Evolutionary conservation across 108 stramenopile genomes (phyloP).

Genomic region (Cyclostephanos invisitatus): DNA sequence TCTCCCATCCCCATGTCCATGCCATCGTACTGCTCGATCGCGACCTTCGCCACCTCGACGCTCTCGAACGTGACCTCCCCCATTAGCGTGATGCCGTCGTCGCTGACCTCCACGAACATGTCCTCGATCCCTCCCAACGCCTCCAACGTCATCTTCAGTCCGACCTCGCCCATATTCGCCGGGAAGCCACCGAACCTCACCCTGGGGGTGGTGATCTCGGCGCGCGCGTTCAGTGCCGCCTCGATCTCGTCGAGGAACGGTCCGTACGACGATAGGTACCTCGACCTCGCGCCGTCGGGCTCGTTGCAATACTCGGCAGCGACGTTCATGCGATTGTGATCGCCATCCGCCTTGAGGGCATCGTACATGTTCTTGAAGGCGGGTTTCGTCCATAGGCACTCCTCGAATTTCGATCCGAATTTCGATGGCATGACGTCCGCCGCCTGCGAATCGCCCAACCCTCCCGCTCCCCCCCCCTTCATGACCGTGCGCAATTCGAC

Average conservation of each 20-base stretch:
- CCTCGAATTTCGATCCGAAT: slow-evolving; percentile 82
- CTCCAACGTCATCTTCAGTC: slow-evolving; percentile 83
- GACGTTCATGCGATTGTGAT: slow-evolving; percentile 86
- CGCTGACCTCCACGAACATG: slow-evolving; percentile 64
- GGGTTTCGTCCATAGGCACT: slow-evolving; percentile 82
- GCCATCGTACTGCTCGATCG: slow-evolving; percentile 85
- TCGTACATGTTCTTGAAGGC: slow-evolving; percentile 74
- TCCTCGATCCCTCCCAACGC: slow-evolving; percentile 72
- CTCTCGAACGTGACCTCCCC: slow-evolving; percentile 84
- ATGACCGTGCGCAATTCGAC: slow-evolving; percentile 76
- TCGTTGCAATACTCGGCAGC: slow-evolving; percentile 75
- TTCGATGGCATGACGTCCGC: slow-evolving; percentile 38
- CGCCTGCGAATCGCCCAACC: slow-evolving; percentile 17
- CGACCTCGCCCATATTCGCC: slow-evolving; percentile 83
- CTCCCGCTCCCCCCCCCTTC: slow-evolving; percentile 38
- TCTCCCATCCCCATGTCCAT: slow-evolving; percentile 92
- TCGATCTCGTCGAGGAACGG: slow-evolving; percentile 59
- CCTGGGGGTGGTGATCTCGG: slow-evolving; percentile 69
- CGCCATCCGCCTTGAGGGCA: slow-evolving; percentile 53
- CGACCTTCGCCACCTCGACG: slow-evolving; percentile 80
- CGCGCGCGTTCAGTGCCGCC: slow-evolving; percentile 63
- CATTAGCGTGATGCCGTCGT: slow-evolving; percentile 65
- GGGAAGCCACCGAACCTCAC: slow-evolving; percentile 83
- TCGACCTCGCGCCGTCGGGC: slow-evolving; percentile 55
- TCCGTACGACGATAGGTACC: slow-evolving; percentile 67